Base-by-base conservation (phyloP, 2,329 filamentous ascomycete species). In the Thermomyces lanuginosus region DNA sequence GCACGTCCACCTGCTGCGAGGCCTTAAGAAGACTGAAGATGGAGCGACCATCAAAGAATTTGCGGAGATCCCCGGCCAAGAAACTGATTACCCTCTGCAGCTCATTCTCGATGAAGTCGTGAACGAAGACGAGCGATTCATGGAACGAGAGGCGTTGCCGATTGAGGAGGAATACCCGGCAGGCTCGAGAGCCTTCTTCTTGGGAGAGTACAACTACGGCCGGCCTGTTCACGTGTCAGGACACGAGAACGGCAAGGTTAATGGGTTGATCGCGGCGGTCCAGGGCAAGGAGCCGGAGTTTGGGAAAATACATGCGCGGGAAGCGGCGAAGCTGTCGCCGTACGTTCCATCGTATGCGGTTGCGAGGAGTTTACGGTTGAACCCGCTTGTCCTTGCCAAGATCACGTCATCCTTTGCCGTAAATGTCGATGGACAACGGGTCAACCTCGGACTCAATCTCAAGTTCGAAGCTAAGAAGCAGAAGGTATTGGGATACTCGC, bases 401-500 rank as follows among this genome's bases (percentile, higher is more conserved):
- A 79, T 98, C 43, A 95, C 89, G 0, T 92, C 89, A 2, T 84
- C 86, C 0, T 95, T 92, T 51, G 78, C 76, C 29, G 79, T 98
- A 31, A 71, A 72, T 10, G 72, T 86, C 3, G 81, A 81, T 31
- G 82, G 79, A 14, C 62, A 83, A 32, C 78, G 80, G 41, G 66
- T 92, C 35, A 98, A 98, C 43, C 61, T 98, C 13, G 89, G 89
- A 0, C 63, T 98, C 34, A 98, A 98, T 45, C 65, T 98, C 39
- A 98, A 98, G 51, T 98, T 98, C 33, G 89, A 98, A 49, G 81
- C 72, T 2, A 86, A 81, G 56, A 92, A 93, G 55, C 67, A 84
- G 41, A 98, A 98, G 58, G 89, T 98, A 5, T 59, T 98, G 16
- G 89, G 89, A 1, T 98, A 93, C 53, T 92, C 86, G 13, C 77